Evolutionary conservation across 495 filamentous ascomycete genomes (phyloP), one percentile per base, ranked within the genome.

Genomic region (Delitschia confertaspora): DNA sequence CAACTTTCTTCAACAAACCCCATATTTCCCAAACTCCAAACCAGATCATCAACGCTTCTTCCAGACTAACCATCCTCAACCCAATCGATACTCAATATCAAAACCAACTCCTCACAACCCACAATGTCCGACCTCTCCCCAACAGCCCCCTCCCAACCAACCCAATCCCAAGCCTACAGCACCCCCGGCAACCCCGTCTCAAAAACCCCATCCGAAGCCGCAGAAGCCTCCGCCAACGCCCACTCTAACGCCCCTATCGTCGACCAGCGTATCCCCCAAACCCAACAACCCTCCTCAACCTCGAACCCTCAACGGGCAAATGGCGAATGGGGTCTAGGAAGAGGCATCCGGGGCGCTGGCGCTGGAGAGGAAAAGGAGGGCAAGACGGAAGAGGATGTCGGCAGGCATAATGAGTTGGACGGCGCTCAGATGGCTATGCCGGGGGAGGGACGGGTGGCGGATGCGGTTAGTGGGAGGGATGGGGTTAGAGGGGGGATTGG

Each of bases 381-480:
- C 2, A 20, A 49, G 21, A 53, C 45, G 6, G 48, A 58, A 14
- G 60, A 65, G 37, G 53, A 59, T 33, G 49, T 62, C n/a, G 63
- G 63, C 6, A 35, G 52, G 9, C 53, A 60, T 30, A 53, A 61
- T 4, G 63, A 65, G 53, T 47, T 64, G 27, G 61, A 66, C 37
- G 63, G 51, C 2, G 51, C 64, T 36, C 61, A 66, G 46, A 60
- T 69, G 58, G 56, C 41, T 7, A 53, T 55, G 20, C 48, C 49
- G 14, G 65, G 60, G 17, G 65, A 69, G 38, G 65, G 60, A 13
- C 45, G 47, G 19, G 53, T 67, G n/a, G 49, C 48, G 14, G 54
- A 60, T 42, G 55, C 58, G 23, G 59, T 66, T 6, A 43, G 33
- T 21, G 58, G 56, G 23, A 32, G 45, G 45, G 39, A 19, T 17